Conservation (phyloP, 2,329 filamentous ascomycete genomes). For the Aspergillus niger region DNA sequence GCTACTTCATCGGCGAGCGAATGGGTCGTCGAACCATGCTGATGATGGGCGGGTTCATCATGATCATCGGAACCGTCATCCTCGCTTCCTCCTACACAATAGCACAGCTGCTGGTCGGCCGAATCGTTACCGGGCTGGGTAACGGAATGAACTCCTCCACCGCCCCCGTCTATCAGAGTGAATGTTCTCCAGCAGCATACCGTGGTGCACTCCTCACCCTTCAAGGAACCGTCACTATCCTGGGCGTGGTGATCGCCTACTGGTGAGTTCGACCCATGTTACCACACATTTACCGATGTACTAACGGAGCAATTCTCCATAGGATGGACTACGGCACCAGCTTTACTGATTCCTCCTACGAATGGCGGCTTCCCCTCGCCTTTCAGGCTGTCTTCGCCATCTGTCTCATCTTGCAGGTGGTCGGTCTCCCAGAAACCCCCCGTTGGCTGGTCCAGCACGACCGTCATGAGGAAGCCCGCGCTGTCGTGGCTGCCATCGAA, state of each 20-base stretch:
- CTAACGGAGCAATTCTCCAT: neutral
- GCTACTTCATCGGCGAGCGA: constrained; percentile 44
- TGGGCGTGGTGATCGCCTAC: constrained; percentile 25
- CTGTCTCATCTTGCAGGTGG: constrained; percentile 28
- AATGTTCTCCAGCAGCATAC: constrained; percentile 29
- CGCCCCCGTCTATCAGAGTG: constrained; percentile 34
- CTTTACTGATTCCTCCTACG: constrained; percentile 38
- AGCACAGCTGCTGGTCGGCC: constrained; percentile 50
- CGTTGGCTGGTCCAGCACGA: constrained; percentile 34
- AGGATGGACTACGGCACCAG: constrained; percentile 47
- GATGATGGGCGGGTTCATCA: constrained; percentile 43
- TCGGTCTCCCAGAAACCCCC: constrained; percentile 34
- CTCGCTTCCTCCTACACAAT: constrained; percentile 42
- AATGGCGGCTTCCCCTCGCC: constrained; percentile 35
- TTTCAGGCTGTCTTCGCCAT: constrained; percentile 33
- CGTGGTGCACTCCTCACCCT: constrained; percentile 29
- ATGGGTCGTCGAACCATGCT: constrained; percentile 48
- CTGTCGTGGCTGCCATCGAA: constrained; percentile 26
- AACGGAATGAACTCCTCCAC: constrained; percentile 31
- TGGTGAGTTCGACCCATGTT: constrained; percentile 16
- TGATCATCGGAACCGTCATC: constrained; percentile 35
- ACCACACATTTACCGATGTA: constrained; percentile 25
- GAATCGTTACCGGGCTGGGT: constrained; percentile 50
- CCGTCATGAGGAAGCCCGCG: constrained; percentile 27
- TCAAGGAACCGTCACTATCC: constrained; percentile 31